phyloP scores from a whole-genome alignment of 2,329 filamentous ascomycete species.

The Tolypocladium amazonense region DNA sequence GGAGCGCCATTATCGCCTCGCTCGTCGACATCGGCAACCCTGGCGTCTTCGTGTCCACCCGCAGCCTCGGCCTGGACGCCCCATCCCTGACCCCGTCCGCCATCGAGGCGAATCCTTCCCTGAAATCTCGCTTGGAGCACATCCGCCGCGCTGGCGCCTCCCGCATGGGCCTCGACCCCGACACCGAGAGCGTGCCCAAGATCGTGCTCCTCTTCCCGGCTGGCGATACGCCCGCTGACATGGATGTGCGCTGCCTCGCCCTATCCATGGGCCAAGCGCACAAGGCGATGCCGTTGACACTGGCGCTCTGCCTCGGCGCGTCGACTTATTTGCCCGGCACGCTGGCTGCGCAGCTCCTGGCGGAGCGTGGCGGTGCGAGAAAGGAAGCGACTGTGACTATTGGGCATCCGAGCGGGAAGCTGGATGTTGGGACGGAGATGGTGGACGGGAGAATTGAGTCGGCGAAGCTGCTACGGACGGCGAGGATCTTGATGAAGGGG shows the following conservation, averaged over 20 bases:
- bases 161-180: constrained; percentile 47
- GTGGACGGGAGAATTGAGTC: constrained; percentile 27
- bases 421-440: constrained; percentile 34
- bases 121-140: constrained; percentile 38
- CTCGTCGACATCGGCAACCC: constrained; percentile 57
- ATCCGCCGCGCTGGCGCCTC: constrained; percentile 48
- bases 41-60: constrained; percentile 48
- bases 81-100: constrained; percentile 41
- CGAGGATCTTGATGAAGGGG: constrained; percentile 38
- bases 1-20: constrained; percentile 33
- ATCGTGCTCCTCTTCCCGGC: constrained; percentile 38
- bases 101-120: constrained; percentile 32
- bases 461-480: constrained; percentile 35
- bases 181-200: constrained; percentile 46
- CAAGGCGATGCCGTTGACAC: constrained; percentile 43
- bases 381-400: constrained; percentile 24
- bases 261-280: constrained; percentile 47
- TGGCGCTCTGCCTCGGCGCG: constrained; percentile 39
- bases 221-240: constrained; percentile 10
- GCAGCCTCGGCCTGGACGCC: constrained; percentile 34
- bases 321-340: constrained; percentile 36
- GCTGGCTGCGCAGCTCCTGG: constrained; percentile 23
- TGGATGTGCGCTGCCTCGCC: constrained; percentile 34
- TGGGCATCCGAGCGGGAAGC: constrained; percentile 33
- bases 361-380: constrained; percentile 1